Base-by-base conservation (phyloP, 2,329 filamentous ascomycete species). In the Fusarium buxicola region DNA sequence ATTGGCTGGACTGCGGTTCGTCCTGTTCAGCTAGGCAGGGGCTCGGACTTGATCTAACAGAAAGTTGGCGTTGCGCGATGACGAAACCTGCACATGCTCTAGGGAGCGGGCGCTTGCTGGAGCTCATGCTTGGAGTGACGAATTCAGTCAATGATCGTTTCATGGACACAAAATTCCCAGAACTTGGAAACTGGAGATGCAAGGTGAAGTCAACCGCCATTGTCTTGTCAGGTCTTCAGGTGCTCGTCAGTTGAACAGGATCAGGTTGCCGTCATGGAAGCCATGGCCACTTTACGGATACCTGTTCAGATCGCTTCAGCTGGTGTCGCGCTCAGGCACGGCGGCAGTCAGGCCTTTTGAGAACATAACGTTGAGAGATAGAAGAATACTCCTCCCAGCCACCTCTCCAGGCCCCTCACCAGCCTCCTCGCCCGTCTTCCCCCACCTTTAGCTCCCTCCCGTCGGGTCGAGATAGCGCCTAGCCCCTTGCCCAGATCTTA, bases 191-290 rank as follows among this genome's bases (percentile, higher is more conserved):
- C 46, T 41, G 46, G 38, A 16, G 7, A 40, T 9, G 21, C 24
- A 15, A 15, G 38, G 38, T 27, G 21, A 21, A 34, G 47, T 40
- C n/a, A 38, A 4, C 15, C 15, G n/a, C n/a, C 11, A n/a, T 35
- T 16, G 18, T 32, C 28, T 21, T 32, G 16, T 7, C 18, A 8
- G 5, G 18, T 25, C 52, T 53, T 53, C 56, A 59, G 48, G 43
- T 58, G 58, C 51, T 66, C 30, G 16, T 24, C 12, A 15, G 13
- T 25, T 15, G 18, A 50, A n/a, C n/a, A 3, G 11, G 28, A 44
- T 24, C 31, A 38, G 15, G 13, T 35, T 62, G 67, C 69, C 67
- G 67, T 69, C 67, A 70, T 70, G 62, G 67, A 65, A 60, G 64
- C 61, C 39, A 64, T 69, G 61, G 44, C 58, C 58, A 64, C 47